Evolutionary conservation across 441 rosid genomes (phyloP).

Genomic region (Erodium moschatum): DNA sequence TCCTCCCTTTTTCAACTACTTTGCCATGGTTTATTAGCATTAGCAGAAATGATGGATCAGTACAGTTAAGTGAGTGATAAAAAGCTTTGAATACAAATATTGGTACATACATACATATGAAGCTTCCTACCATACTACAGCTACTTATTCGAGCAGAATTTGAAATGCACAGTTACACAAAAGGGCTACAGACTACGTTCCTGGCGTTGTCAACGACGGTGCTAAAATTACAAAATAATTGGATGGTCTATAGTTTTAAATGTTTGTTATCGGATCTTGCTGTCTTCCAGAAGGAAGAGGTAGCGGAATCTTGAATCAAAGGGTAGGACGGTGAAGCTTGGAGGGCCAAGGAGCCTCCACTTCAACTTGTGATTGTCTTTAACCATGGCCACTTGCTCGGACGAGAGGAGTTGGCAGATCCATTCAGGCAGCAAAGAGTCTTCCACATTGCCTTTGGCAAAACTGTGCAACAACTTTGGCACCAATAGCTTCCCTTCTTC

Average conservation of each 20-base stretch:
- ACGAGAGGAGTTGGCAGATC: conserved; percentile 49
- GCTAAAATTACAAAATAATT: not conserved
- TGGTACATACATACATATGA: not conserved
- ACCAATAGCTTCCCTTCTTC: conserved; percentile 44
- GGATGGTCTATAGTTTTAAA: not conserved
- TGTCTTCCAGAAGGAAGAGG: conserved; percentile 35
- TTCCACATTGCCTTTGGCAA: conserved; percentile 37
- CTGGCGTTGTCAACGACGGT: no score
- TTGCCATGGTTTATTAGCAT: no score
- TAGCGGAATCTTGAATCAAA: conserved; percentile 56
- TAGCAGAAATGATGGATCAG: not conserved
- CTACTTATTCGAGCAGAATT: not conserved
- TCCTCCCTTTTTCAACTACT: no score
- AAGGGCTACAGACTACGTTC: not conserved
- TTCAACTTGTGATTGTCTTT: conserved; percentile 28
- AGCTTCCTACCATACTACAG: not conserved
- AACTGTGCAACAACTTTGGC: conserved; percentile 54
- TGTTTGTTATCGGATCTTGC: not conserved
- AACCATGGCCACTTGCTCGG: conserved; percentile 41
- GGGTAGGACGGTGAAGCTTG: conserved; percentile 43
- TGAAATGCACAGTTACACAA: not conserved
- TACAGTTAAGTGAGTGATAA: not conserved
- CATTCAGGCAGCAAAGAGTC: conserved; percentile 43
- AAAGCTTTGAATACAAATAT: not conserved
- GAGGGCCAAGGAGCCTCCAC: conserved; percentile 39